These are phyloP conservation scores for Ogataea kodamae DNA, from an alignment of 805 yeast genomes.

Conservation along the genomic window DNA sequence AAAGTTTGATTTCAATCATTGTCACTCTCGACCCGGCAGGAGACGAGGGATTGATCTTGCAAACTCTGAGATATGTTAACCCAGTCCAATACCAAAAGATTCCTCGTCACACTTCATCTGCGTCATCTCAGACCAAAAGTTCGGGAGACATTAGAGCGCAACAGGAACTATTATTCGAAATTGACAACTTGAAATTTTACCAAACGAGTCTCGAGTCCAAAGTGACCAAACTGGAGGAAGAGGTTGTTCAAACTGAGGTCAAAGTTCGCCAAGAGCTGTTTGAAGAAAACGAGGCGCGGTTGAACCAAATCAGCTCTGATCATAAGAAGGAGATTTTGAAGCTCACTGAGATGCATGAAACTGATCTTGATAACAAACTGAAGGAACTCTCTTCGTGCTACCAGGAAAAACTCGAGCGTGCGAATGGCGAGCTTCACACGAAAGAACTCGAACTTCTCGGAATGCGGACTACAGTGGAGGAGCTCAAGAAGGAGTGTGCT, in stretches of 20 bases:
- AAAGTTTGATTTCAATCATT: conserved; percentile 33
- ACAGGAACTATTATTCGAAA: conserved; percentile 25
- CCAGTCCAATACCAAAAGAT: conserved; percentile 30
- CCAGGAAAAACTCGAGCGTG: conserved; percentile 29
- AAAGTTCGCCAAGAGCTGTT: conserved; percentile 28
- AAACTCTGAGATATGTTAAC: conserved; percentile 31
- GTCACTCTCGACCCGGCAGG: conserved; percentile 39
- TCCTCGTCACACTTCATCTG: conserved; percentile 22
- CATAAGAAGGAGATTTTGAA: conserved; percentile 33
- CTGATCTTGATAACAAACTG: conserved; percentile 31
- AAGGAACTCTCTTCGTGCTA: conserved; percentile 33
- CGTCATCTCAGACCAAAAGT: conserved; percentile 7
- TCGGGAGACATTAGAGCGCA: conserved; percentile 16
- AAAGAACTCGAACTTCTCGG: conserved; percentile 10
- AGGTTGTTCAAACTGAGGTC: conserved; percentile 28
- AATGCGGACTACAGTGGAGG: conserved; percentile 9
- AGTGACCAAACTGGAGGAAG: conserved; percentile 24
- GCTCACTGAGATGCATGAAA: conserved; percentile 26
- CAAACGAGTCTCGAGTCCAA: conserved; percentile 23
- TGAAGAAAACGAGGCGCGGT: conserved; percentile 34
- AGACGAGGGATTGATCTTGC: conserved; percentile 33
- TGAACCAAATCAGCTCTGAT: conserved; percentile 36
- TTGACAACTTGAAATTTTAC: conserved; percentile 25
- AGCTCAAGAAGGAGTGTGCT: conserved; percentile 10
- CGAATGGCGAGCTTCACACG: conserved; percentile 14